Conservation (phyloP, 805 yeast species). For the Candida chauliodis region DNA sequence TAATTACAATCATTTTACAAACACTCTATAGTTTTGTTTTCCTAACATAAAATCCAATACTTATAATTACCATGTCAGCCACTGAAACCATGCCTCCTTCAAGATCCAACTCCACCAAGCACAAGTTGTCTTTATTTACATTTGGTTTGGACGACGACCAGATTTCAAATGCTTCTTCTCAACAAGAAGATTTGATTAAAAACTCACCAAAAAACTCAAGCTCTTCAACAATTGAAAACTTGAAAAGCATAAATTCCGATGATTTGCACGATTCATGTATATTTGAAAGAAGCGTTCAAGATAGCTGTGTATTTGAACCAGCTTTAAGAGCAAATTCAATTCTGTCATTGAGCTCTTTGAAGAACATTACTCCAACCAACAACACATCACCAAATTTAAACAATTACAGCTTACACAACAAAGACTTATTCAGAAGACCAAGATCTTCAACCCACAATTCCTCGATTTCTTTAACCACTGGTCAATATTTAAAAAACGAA, state of each 20-base stretch:
- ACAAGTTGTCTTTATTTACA: conserved; percentile 18
- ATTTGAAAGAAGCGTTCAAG: conserved; percentile 43
- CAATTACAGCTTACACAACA: background rate
- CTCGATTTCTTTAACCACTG: conserved; percentile 21
- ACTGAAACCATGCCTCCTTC: conserved; percentile 7
- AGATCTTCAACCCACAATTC: conserved; percentile 21
- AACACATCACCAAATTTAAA: background rate
- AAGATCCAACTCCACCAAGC: conserved; percentile 11
- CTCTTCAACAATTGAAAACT: conserved; percentile 11
- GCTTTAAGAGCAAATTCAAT: conserved; percentile 10
- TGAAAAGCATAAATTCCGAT: conserved; percentile 10
- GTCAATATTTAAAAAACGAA: conserved; percentile 40
- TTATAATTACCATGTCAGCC: conserved; percentile 3
- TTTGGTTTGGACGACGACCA: conserved; percentile 13
- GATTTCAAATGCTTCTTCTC: conserved; percentile 1
- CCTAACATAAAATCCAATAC: background rate
- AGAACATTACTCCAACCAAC: background rate
- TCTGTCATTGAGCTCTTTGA: conserved; percentile 5
- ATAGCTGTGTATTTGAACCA: conserved; percentile 15
- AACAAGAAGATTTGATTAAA: background rate
- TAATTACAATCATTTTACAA: background rate
- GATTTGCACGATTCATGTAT: conserved; percentile 18
- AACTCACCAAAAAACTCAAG: conserved; percentile 8
- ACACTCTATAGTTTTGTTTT: background rate
- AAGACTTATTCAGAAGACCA: conserved; percentile 13